Percentiles rank a stretch among this genome's conserved stretches.
Conservation (phyloP, 2,329 filamentous ascomycete genomes). For the Beauveria bassiana region DNA sequence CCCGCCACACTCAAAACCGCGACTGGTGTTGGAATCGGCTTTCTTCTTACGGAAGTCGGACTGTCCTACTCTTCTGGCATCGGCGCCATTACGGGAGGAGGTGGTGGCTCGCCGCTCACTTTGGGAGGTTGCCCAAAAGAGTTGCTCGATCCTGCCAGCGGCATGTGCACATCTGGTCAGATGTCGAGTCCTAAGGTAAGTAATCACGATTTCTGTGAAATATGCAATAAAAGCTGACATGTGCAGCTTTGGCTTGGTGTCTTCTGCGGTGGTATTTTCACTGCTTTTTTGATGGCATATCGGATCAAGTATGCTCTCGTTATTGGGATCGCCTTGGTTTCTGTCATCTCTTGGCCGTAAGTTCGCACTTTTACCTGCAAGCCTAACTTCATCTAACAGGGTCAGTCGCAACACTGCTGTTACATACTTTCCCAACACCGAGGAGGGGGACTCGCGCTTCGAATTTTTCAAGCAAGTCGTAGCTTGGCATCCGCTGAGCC, state of each 20-base stretch:
- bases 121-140: slow-evolving; percentile 65
- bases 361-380: slow-evolving; percentile 20
- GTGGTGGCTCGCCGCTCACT: slow-evolving; percentile 59
- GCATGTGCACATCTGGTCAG: slow-evolving; percentile 50
- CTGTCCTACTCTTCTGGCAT: slow-evolving; percentile 76
- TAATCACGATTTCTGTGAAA: neutral
- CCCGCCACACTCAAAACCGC: slow-evolving; percentile 58
- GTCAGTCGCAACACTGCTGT: slow-evolving; percentile 55
- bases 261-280: slow-evolving; percentile 70
- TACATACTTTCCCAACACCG: slow-evolving; percentile 64
- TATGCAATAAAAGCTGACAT: neutral
- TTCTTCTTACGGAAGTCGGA: slow-evolving; percentile 57
- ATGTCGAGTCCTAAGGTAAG: slow-evolving; percentile 68
- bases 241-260: slow-evolving; percentile 74
- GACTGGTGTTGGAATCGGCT: slow-evolving; percentile 56
- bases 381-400: slow-evolving; percentile 10
- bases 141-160: slow-evolving; percentile 37
- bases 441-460: slow-evolving; percentile 56
- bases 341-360: slow-evolving; percentile 67
- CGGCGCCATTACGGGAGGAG: slow-evolving; percentile 67
- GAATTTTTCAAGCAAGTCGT: slow-evolving; percentile 68
- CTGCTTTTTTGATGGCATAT: slow-evolving; percentile 73
- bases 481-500: slow-evolving; percentile 61
- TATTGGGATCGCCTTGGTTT: slow-evolving; percentile 63
- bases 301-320: slow-evolving; percentile 69